Evolutionary conservation across 1,284 basidiomycete genomes (phyloP).

Genomic region (Rhizoctonia solani): DNA sequence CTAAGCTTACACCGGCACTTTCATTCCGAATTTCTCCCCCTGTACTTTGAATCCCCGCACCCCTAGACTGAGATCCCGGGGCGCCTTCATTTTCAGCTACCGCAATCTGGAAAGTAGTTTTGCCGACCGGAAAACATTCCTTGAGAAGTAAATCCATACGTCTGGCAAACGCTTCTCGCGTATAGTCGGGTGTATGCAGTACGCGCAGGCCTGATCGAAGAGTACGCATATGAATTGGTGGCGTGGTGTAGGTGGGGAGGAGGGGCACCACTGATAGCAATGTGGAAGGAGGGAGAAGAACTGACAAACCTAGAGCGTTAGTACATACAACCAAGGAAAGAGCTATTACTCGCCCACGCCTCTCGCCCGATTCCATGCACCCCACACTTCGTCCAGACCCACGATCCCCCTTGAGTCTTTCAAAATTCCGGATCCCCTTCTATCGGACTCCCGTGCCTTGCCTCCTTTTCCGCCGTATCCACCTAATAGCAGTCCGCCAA

Average conservation of each 20-base stretch:
- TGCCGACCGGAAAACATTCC: slow-evolving; percentile 56
- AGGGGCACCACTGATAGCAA: slow-evolving; percentile 74
- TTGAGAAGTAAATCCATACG: slow-evolving; percentile 59
- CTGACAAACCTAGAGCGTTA: slow-evolving; percentile 46
- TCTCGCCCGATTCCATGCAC: slow-evolving; percentile 93
- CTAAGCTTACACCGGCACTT: slow-evolving; percentile 63
- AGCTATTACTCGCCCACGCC: slow-evolving; percentile 74
- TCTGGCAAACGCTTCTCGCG: slow-evolving; percentile 64
- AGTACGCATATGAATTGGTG: slow-evolving; percentile 67
- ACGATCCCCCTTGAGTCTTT: slow-evolving; percentile 70
- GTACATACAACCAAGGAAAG: slow-evolving; percentile 2
- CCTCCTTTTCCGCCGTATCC: slow-evolving; percentile 40
- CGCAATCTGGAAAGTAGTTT: slow-evolving; percentile 42
- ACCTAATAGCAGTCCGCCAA: slow-evolving; percentile 74
- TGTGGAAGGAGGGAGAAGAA: slow-evolving; percentile 86
- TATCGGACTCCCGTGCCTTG: slow-evolving; percentile 45
- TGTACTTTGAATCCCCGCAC: slow-evolving; percentile 59
- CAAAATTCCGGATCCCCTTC: slow-evolving; percentile 60
- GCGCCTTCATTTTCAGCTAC: slow-evolving; percentile 45
- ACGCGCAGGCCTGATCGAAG: slow-evolving; percentile 78
- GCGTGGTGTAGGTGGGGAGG: slow-evolving; percentile 68
- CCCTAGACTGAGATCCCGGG: slow-evolving; percentile 38
- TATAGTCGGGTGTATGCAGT: slow-evolving; percentile 80
- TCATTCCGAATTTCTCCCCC: slow-evolving; percentile 42
- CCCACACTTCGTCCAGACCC: slow-evolving; percentile 94